Percentiles rank a stretch among this genome's conserved stretches.
phyloP scores from a whole-genome alignment of 495 filamentous ascomycete genomes.

The Talaromyces wortmannii region DNA sequence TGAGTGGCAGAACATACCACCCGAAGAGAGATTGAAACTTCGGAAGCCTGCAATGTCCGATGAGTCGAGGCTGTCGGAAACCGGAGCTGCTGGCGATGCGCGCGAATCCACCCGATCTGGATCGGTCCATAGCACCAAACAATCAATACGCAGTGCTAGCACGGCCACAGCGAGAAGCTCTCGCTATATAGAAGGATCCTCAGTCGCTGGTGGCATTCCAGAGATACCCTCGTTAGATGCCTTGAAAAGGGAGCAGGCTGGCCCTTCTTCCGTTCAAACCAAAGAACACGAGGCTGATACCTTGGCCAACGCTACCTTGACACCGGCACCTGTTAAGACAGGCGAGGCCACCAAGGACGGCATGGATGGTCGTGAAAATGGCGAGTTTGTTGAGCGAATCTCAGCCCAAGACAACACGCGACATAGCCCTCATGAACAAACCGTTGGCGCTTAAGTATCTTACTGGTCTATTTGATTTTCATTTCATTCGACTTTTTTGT shows the following conservation, averaged over 20 bases:
- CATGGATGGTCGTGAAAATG: background rate
- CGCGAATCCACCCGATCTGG: conserved; percentile 23
- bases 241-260: background rate
- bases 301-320: background rate
- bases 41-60: conserved; percentile 45
- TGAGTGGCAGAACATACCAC: conserved; percentile 77
- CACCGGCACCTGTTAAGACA: background rate
- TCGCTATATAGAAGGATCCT: conserved; percentile 15
- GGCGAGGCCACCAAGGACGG: background rate
- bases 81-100: conserved; percentile 21
- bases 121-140: conserved; percentile 15
- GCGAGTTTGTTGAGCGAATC: conserved; percentile 5
- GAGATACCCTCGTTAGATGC: conserved; percentile 3
- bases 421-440: conserved; percentile 13
- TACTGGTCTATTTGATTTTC: background rate
- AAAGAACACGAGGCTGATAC: background rate
- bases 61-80: conserved; percentile 34
- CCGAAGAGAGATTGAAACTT: conserved; percentile 65
- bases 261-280: background rate
- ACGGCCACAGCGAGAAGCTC: conserved; percentile 28
- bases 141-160: conserved; percentile 31
- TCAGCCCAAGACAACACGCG: conserved; percentile 20
- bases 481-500: background rate
- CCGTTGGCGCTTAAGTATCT: conserved; percentile 18
- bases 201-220: conserved; percentile 1